A percentile compares a stretch with the other conserved stretches of the same genome.
phyloP scores from a whole-genome alignment of 805 yeast species.

The Cyberlindnera nakhonratchasimensis region DNA sequence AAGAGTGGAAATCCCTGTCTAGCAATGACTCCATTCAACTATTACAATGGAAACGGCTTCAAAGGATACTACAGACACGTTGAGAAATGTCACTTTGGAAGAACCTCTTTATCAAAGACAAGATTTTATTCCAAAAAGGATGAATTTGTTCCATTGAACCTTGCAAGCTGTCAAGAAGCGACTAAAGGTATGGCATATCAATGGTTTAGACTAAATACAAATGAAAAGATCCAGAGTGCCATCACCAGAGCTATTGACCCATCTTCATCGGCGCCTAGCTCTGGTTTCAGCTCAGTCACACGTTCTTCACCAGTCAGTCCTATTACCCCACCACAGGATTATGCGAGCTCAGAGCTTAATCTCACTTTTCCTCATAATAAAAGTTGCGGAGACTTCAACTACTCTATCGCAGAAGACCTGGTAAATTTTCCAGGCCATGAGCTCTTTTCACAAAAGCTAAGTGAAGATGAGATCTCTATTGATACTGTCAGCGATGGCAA shows the following conservation, averaged over 20 bases:
- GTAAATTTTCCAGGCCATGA: no score
- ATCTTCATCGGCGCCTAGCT: no score
- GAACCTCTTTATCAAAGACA: background rate
- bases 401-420: no score
- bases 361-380: no score
- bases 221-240: background rate
- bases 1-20: slow-evolving; percentile 1
- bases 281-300: no score
- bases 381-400: no score
- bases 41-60: slow-evolving; percentile 5
- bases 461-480: no score
- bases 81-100: background rate
- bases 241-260: background rate
- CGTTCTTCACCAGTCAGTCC: no score
- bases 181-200: background rate
- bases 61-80: slow-evolving; percentile 12
- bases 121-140: background rate
- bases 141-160: slow-evolving; percentile 1
- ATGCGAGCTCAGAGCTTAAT: no score
- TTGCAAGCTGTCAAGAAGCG: background rate
- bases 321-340: no score
- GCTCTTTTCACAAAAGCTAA: no score
- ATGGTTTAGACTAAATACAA: background rate
- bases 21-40: background rate
- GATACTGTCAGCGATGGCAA: no score